A percentile compares a stretch with the other conserved stretches of the same genome.
These are phyloP conservation scores for Strigomonas galati DNA, from an alignment of 208 protist genomes.

Conservation along the genomic window DNA sequence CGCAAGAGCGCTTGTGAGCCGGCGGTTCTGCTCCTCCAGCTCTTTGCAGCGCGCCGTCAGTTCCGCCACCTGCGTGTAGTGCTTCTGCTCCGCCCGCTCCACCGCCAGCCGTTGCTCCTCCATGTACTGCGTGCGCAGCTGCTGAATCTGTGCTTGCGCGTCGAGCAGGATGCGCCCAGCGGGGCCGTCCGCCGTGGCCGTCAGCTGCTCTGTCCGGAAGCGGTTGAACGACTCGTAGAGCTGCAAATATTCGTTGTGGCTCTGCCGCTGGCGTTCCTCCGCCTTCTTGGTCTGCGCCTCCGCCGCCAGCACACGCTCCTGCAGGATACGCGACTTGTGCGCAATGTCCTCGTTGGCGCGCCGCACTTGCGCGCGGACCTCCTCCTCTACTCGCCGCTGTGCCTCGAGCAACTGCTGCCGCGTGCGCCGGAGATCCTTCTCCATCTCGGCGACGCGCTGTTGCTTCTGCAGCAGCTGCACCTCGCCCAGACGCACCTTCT, in stretches of 20 bases:
- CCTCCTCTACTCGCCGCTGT: slow-evolving; percentile 65
- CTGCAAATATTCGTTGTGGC: slow-evolving; percentile 60
- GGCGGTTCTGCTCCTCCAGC: slow-evolving; percentile 60
- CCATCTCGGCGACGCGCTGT: slow-evolving; percentile 41
- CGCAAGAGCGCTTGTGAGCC: slow-evolving; percentile 43
- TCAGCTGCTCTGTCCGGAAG: slow-evolving; percentile 54
- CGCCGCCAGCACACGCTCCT: slow-evolving; percentile 44
- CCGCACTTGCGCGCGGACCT: slow-evolving; percentile 62
- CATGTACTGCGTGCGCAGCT: slow-evolving; percentile 31
- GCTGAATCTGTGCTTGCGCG: slow-evolving; percentile 20
- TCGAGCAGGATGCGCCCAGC: background rate
- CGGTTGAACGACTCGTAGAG: slow-evolving; percentile 71
- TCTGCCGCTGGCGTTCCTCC: slow-evolving; percentile 65
- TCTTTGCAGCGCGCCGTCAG: slow-evolving; percentile 26
- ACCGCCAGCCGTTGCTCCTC: slow-evolving; percentile 45
- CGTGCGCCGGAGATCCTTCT: slow-evolving; percentile 47
- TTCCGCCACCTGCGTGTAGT: slow-evolving; percentile 28
- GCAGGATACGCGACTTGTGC: slow-evolving; percentile 39
- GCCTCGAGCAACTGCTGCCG: slow-evolving; percentile 66
- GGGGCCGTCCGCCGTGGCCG: background rate
- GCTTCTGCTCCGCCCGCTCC: slow-evolving; percentile 42
- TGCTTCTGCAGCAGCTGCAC: slow-evolving; percentile 35
- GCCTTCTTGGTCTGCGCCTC: slow-evolving; percentile 57
- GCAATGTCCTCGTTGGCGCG: slow-evolving; percentile 74
- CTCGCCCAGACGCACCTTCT: slow-evolving; percentile 33